Conservation (phyloP, 495 filamentous ascomycete genomes). For the Penicillium roqueforti region DNA sequence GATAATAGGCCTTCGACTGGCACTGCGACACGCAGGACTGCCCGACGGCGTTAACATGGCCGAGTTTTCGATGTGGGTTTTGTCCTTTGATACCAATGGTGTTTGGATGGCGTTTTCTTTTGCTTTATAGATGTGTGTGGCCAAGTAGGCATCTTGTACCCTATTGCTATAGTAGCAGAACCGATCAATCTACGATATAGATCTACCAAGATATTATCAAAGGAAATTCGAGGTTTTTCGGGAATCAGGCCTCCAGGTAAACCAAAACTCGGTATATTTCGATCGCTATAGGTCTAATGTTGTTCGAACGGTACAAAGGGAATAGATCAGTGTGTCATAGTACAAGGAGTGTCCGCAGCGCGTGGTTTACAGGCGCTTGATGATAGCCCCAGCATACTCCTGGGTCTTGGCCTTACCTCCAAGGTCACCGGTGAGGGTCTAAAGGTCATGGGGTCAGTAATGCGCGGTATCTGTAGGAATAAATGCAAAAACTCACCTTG, state of each 20-base stretch:
- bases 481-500: conserved; percentile 53
- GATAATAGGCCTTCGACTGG: conserved; percentile 30
- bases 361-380: conserved; percentile 65
- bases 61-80: conserved; percentile 2
- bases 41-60: conserved; percentile 32
- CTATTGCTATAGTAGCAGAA: neutral
- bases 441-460: conserved; percentile 8
- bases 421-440: conserved; percentile 86
- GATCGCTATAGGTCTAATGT: conserved; percentile 44
- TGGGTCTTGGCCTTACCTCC: conserved; percentile 90
- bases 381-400: conserved; percentile 89
- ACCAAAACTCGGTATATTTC: conserved; percentile 37
- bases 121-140: conserved; percentile 11
- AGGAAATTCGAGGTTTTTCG: neutral
- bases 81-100: conserved; percentile 28
- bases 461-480: neutral
- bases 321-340: conserved; percentile 37
- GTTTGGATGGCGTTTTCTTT: conserved; percentile 16
- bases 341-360: conserved; percentile 31
- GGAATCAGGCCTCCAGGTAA: conserved; percentile 20
- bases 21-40: conserved; percentile 33
- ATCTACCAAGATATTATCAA: neutral
- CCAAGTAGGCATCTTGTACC: conserved; percentile 2
- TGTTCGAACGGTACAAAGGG: conserved; percentile 40
- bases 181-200: neutral